Percentiles rank a stretch among this genome's conserved stretches.
Evolutionary conservation across 495 filamentous ascomycete genomes (phyloP).

Genomic region (Arthonia radiata): DNA sequence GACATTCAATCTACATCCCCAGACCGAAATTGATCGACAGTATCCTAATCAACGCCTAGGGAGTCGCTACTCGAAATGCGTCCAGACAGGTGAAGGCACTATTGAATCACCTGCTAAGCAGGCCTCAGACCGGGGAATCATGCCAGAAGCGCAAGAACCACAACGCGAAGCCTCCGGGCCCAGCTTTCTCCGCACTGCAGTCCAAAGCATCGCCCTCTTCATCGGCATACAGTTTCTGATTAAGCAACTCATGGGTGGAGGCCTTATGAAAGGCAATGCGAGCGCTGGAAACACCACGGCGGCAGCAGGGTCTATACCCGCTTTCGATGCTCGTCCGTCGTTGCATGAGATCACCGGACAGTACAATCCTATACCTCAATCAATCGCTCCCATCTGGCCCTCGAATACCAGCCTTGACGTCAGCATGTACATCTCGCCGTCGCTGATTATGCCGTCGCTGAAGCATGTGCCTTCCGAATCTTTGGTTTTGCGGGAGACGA

Average conservation of each 20-base stretch:
- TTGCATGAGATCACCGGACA: conserved; percentile 30
- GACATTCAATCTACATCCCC: no score
- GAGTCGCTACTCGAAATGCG: no score
- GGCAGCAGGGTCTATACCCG: conserved; percentile 35
- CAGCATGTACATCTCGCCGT: conserved; percentile 57
- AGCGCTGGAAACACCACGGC: conserved; percentile 22
- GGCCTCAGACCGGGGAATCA: no score
- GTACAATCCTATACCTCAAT: conserved; percentile 51
- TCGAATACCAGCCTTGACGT: conserved; percentile 56
- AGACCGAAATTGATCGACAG: no score
- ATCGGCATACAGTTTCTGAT: conserved; percentile 38
- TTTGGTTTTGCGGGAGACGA: conserved; percentile 54
- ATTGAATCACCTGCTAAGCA: no score
- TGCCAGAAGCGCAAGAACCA: no score
- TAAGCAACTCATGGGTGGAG: conserved; percentile 24
- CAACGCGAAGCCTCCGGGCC: no score
- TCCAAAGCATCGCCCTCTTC: conserved; percentile 49
- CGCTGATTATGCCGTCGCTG: conserved; percentile 41
- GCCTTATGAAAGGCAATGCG: conserved; percentile 7
- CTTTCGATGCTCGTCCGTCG: conserved; percentile 37
- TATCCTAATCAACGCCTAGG: no score
- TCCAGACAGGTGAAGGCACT: no score
- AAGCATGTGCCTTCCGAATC: conserved; percentile 25
- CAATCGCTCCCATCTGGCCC: conserved; percentile 73
- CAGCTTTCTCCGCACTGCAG: conserved; percentile 25